Evolutionary conservation across 2,329 filamentous ascomycete species (phyloP), one percentile per base, ranked within the genome.

Genomic region (Fusarium begoniae): DNA sequence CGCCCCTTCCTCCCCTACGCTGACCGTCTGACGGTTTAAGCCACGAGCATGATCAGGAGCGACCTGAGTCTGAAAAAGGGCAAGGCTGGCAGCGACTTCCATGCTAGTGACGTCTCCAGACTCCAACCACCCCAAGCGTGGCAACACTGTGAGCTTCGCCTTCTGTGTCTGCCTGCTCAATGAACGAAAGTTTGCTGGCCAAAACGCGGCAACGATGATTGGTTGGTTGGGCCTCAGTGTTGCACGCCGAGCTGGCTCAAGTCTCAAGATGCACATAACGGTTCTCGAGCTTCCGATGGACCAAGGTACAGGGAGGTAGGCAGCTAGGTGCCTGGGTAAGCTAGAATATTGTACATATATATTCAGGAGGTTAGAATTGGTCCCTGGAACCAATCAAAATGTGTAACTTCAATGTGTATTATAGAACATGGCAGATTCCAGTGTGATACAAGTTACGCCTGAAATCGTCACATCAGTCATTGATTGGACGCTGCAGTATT

Each of bases 121-220:
- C 53, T 72, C 71, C 72, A 73, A 75, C 72, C 72, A 75, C 72
- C 69, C 70, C 65, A 65, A 70, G 63, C 41, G 61, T 70, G 66
- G 58, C 60, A 58, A 73, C 43, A 73, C 43, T 50, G 51, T 28
- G 22, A 50, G 40, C 44, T 37, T 35, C 28, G 50, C 50, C 50
- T 53, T 38, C 50, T 37, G 50, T 26, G n/a, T 37, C n/a, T 54
- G 51, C 51, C 32, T 37, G 24, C 35, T 54, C 51, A 28, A 54
- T 40, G 24, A 54, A 54, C 35, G 14, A 28, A 40, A n/a, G 35
- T 43, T 44, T 51, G 48, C 43, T 64, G 43, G 48, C 50, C n/a
- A 65, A 43, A 70, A 70, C 51, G 24, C 58, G 51, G 45, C 30
- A 56, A 43, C 37, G 38, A 38, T 41, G 45, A 69, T 70, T 69